Base-by-base conservation (phyloP, 73 alveolate genomes). In the Paramecium sexaurelia region DNA sequence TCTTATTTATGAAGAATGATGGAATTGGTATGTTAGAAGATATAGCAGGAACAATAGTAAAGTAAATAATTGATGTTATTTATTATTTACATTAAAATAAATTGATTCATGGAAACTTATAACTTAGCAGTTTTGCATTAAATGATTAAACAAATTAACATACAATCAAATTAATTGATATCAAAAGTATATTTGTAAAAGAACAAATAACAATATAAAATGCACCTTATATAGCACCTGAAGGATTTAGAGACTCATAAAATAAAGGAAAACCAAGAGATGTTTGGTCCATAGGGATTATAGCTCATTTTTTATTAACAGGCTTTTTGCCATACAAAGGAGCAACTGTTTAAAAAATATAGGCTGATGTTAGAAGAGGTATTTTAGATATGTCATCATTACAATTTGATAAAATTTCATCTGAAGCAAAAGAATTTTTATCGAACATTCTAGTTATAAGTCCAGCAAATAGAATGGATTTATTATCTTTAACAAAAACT, bases 211-310 rank as follows among this genome's bases (percentile, higher is more conserved):
- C 83, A 2, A 29, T 61, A 0, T 6, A 7, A 7, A 61, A 26
- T 29, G 83, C 83, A 5, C 32, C 15, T 7, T 73, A 73, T 36
- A 4, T 6, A 35, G 22, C 87, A 33, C 66, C 66, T 13, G 87
- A 73, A 36, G 37, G 36, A 39, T 73, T 73, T 61, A 22, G 47
- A 32, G 87, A 73, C 7, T 33, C 13, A 5, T 29, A 73, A 0
- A 10, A 9, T 3, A 73, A 73, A 73, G 87, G 40, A 4, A 73
- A 73, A 73, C 87, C 27, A 33, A 73, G 87, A 36, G 87, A 73
- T 73, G 66, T 73, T 73, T 73, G 87, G 87, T 17, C 55, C 0
- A 32, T 69, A 5, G 85, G 85, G 11, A 27, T 69, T 1, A 69
- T 69, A 17, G 55, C 55, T 69, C 39, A 69, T 69, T 69, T 24